These are phyloP conservation scores for Glycine soja DNA, from an alignment of 306 rosid species.

Conservation along the genomic window DNA sequence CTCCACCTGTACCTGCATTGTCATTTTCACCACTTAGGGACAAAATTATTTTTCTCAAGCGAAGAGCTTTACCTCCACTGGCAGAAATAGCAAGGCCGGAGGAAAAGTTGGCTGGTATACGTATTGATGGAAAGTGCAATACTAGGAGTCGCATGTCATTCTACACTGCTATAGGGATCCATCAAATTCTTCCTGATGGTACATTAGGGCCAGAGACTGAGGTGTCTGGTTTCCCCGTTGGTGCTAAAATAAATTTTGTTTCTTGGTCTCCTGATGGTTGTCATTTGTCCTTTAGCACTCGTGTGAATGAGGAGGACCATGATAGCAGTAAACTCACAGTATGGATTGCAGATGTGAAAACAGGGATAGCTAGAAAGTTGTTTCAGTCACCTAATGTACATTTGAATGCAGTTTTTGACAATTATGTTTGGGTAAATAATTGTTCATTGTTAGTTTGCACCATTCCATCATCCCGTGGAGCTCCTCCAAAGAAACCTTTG, in stretches of 20 bases:
- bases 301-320: conserved; percentile 69
- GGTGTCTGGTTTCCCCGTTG: conserved; percentile 81
- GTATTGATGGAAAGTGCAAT: conserved; percentile 89
- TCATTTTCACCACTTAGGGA: conserved; percentile 91
- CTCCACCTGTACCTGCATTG: conserved; percentile 90
- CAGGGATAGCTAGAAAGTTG: conserved; percentile 83
- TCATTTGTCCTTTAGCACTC: conserved; percentile 82
- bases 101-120: conserved; percentile 94
- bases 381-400: conserved; percentile 67
- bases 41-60: conserved; percentile 86
- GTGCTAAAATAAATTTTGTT: conserved; percentile 89
- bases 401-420: conserved; percentile 88
- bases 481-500: conserved; percentile 82
- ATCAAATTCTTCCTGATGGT: conserved; percentile 75
- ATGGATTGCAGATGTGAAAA: conserved; percentile 92
- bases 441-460: conserved; percentile 80
- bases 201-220: conserved; percentile 77
- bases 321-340: conserved; percentile 68
- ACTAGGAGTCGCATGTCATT: conserved; percentile 96
- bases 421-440: conserved; percentile 87
- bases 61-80: conserved; percentile 92
- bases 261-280: conserved; percentile 91
- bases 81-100: conserved; percentile 87
- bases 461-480: conserved; percentile 79
- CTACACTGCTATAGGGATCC: conserved; percentile 89